Percentiles rank a stretch among this genome's conserved stretches.
Conservation (phyloP, 1,284 basidiomycete species). For the Schizophyllum commune region DNA sequence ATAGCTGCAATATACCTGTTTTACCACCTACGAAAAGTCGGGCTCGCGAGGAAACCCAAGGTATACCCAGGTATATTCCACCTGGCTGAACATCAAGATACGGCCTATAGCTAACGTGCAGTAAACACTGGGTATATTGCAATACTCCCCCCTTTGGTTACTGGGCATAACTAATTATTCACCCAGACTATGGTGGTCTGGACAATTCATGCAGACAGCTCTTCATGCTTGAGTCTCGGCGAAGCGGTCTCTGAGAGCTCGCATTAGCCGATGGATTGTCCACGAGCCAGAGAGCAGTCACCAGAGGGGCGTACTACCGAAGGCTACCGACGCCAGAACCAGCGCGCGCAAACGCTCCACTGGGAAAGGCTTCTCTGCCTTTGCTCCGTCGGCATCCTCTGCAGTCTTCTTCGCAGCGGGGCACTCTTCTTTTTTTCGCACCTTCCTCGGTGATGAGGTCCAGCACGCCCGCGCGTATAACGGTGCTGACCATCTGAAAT, state of each 20-base stretch:
- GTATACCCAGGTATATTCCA: too few species aligned
- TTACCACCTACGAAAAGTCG: too few species aligned
- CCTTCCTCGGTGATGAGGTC: neutral
- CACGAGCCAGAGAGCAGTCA: too few species aligned
- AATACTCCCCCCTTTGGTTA: too few species aligned
- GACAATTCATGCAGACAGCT: neutral
- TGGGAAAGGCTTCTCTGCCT: neutral
- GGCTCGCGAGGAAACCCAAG: too few species aligned
- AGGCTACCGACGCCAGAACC: neutral
- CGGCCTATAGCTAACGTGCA: too few species aligned
- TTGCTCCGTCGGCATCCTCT: neutral
- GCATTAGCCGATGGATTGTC: neutral
- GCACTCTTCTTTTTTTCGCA: neutral
- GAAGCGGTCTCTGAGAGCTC: neutral
- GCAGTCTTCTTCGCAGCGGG: neutral
- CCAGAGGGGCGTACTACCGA: neutral
- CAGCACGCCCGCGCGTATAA: neutral
- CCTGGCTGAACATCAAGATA: too few species aligned
- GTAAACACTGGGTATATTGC: too few species aligned
- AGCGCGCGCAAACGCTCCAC: neutral
- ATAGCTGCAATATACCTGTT: too few species aligned
- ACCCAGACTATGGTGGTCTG: neutral
- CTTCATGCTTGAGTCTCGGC: slow-evolving; percentile 6
- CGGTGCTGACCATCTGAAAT: neutral
- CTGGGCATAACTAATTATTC: too few species aligned